Evolutionary conservation across 768 basidiomycete genomes (phyloP).

Genomic region (Pulveroboletus sp.): DNA sequence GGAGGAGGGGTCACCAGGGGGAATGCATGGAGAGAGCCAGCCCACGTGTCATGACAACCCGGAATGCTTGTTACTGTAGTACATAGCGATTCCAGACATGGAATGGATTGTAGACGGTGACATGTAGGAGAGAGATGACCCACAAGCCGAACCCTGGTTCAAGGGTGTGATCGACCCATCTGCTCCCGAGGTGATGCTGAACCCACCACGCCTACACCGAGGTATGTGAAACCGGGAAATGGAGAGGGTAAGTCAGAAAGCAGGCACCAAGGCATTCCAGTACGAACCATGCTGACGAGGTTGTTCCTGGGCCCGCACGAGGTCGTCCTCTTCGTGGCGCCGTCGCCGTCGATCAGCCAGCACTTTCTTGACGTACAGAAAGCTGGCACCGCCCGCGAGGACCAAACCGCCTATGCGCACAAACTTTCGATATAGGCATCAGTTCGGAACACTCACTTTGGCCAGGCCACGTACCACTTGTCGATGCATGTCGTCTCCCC

Average conservation of each 20-base stretch:
- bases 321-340: constrained; percentile 18
- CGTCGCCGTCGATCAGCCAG: constrained; percentile 26
- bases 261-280: neutral
- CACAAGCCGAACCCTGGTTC: neutral
- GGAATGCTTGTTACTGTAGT: constrained; percentile 1
- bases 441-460: neutral
- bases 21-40: neutral
- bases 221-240: neutral
- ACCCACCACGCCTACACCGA: neutral
- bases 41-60: constrained; percentile 3
- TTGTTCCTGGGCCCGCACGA: constrained; percentile 5
- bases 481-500: constrained; percentile 13
- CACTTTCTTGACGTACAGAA: constrained; percentile 30
- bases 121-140: neutral
- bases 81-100: neutral
- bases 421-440: constrained; percentile 10
- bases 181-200: constrained; percentile 6
- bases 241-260: constrained; percentile 9
- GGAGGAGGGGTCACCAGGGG: constrained; percentile 2
- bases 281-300: neutral
- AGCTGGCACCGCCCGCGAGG: constrained; percentile 27
- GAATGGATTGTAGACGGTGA: neutral
- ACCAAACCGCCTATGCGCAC: constrained; percentile 28
- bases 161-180: constrained; percentile 4
- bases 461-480: constrained; percentile 15